A percentile compares a stretch with the other conserved stretches of the same genome.
Conservation (phyloP, 2,329 filamentous ascomycete genomes). For the Exophiala sideris region DNA sequence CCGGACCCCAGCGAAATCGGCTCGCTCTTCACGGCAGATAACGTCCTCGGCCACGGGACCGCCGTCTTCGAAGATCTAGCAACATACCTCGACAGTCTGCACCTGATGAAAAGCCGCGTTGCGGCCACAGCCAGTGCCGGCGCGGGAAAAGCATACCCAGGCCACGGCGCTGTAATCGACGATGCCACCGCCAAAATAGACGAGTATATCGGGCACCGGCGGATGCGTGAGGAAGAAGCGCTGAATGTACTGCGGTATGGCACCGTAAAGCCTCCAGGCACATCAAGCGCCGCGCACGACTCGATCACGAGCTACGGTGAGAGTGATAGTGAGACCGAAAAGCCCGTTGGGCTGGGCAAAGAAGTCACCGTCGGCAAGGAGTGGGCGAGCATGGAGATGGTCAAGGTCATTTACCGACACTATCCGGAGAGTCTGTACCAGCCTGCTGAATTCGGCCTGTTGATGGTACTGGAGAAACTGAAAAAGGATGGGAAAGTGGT, state of each 20-base stretch:
- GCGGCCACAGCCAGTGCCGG: background rate
- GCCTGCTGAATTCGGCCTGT: constrained; percentile 71
- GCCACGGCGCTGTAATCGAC: constrained; percentile 76
- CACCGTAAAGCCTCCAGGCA: constrained; percentile 24
- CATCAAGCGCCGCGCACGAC: constrained; percentile 24
- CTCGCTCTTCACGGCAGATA: constrained; percentile 85
- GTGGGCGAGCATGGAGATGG: constrained; percentile 75
- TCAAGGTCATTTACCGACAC: constrained; percentile 81
- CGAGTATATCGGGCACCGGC: constrained; percentile 81
- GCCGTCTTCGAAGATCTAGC: constrained; percentile 77
- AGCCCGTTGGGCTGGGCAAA: constrained; percentile 28
- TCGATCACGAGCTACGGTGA: constrained; percentile 21
- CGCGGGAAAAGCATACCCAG: constrained; percentile 72
- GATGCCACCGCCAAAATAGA: constrained; percentile 67
- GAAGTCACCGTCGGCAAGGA: constrained; percentile 31
- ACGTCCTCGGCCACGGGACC: constrained; percentile 82
- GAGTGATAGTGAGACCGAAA: constrained; percentile 30
- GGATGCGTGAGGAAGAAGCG: constrained; percentile 75
- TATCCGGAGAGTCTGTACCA: constrained; percentile 71
- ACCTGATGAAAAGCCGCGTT: constrained; percentile 55
- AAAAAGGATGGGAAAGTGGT: constrained; percentile 66
- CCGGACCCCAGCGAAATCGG: constrained; percentile 57
- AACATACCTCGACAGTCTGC: constrained; percentile 65
- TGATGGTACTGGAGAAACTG: constrained; percentile 78
- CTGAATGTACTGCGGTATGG: constrained; percentile 58